phyloP scores from a whole-genome alignment of 305 asterid species.

The Plantago rigida region DNA sequence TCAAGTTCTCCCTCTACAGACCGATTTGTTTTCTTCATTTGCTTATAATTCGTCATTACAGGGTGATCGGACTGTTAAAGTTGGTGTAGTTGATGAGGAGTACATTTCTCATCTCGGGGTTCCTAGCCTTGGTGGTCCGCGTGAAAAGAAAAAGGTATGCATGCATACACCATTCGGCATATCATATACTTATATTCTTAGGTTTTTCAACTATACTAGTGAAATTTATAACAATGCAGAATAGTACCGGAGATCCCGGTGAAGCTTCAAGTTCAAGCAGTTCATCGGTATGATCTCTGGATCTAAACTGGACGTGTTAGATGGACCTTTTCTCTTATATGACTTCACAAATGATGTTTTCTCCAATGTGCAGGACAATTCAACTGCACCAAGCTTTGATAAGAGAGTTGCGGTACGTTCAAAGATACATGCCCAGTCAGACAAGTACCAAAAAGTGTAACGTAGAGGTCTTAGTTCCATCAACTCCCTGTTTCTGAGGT shows the following conservation, averaged over 20 bases:
- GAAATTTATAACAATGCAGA: slow-evolving; percentile 23
- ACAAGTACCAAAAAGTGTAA: not conserved
- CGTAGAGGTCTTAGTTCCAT: slow-evolving; percentile 4
- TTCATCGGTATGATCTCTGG: slow-evolving; percentile 3
- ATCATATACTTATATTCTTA: not conserved
- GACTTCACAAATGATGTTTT: not conserved
- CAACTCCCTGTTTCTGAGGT: not conserved
- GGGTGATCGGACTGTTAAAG: slow-evolving; percentile 76
- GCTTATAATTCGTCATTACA: slow-evolving; percentile 25
- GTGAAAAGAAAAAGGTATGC: slow-evolving; percentile 34
- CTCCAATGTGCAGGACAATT: slow-evolving; percentile 36
- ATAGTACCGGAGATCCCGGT: slow-evolving; percentile 11
- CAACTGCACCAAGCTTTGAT: slow-evolving; percentile 24
- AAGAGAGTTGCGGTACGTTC: slow-evolving; percentile 57
- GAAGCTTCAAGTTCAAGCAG: slow-evolving; percentile 32
- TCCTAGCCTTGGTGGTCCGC: slow-evolving; percentile 67
- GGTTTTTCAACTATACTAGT: no score
- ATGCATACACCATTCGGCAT: no score
- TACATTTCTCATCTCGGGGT: slow-evolving; percentile 69
- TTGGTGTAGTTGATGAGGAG: slow-evolving; percentile 83
- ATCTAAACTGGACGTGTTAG: slow-evolving; percentile 5
- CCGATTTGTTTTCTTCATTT: slow-evolving; percentile 5
- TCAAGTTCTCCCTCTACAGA: not conserved
- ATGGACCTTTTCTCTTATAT: not conserved
- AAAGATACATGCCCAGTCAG: not conserved